phyloP scores from a whole-genome alignment of 2,329 filamentous ascomycete genomes.

The Colletotrichum sp. region DNA sequence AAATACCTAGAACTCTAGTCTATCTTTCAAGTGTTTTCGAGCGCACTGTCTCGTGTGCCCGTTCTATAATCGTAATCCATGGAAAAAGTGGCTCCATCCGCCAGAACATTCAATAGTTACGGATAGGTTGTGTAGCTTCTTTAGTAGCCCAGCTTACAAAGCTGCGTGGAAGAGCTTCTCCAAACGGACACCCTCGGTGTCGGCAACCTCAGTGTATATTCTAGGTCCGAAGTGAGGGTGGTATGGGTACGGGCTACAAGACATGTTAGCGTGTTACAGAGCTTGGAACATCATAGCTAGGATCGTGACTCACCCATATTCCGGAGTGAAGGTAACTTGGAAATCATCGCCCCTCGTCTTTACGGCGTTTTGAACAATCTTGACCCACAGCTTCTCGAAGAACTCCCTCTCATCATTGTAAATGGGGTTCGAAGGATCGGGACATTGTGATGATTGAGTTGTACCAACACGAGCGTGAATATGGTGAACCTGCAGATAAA shows the following conservation, averaged over 20 bases:
- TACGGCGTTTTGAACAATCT: constrained; percentile 15
- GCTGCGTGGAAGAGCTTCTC: constrained; percentile 24
- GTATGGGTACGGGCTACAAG: constrained; percentile 28
- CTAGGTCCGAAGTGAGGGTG: constrained; percentile 25
- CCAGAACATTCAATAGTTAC: neutral
- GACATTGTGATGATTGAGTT: constrained; percentile 40
- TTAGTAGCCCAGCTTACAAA: neutral
- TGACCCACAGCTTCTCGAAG: constrained; percentile 33
- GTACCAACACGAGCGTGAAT: constrained; percentile 40
- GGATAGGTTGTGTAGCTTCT: neutral
- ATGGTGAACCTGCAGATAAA: constrained; percentile 31
- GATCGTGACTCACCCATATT: constrained; percentile 1
- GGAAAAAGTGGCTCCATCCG: neutral
- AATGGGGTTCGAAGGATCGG: constrained; percentile 33
- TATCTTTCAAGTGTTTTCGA: neutral
- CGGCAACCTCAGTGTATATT: constrained; percentile 27
- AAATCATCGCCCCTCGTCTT: neutral
- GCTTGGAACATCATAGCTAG: neutral
- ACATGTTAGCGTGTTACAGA: neutral
- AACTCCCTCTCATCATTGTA: constrained; percentile 33
- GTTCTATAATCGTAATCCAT: neutral
- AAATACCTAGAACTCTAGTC: neutral
- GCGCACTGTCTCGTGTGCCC: neutral
- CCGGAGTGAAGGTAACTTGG: neutral
- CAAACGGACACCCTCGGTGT: constrained; percentile 27